These are phyloP conservation scores for Aspergillus conjunctus DNA, from an alignment of 495 filamentous ascomycete genomes.

Conservation along the genomic window DNA sequence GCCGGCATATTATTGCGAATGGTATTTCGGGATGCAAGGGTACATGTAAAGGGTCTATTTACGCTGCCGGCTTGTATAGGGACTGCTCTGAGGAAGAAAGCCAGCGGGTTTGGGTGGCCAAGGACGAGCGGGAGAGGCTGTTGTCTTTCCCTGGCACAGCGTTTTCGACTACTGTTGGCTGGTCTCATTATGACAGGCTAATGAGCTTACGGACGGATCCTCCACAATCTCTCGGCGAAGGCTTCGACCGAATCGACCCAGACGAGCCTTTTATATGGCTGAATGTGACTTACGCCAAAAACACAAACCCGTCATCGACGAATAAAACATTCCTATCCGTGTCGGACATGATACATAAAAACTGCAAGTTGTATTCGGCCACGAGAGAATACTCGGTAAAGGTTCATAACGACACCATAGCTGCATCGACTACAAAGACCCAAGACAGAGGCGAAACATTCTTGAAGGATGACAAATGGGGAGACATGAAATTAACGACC, in stretches of 20 bases:
- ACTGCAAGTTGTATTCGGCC: not conserved
- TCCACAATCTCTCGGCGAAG: not conserved
- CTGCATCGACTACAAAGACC: not conserved
- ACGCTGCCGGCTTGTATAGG: not conserved
- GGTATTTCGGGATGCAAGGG: not conserved
- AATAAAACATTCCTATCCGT: not conserved
- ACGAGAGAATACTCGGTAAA: not conserved
- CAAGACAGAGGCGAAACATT: not conserved
- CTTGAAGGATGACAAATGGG: too few species aligned
- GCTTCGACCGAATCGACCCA: not conserved
- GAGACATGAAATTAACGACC: not conserved
- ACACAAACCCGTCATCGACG: not conserved
- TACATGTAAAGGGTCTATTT: not conserved
- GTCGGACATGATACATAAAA: not conserved
- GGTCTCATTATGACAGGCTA: not conserved
- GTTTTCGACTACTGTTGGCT: not conserved
- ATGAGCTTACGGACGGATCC: not conserved
- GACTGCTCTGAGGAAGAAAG: not conserved
- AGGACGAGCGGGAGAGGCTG: not conserved
- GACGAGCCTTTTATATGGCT: slow-evolving; percentile 5
- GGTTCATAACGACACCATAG: not conserved
- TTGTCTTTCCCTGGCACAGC: not conserved
- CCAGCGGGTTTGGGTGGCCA: not conserved
- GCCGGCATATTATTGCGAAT: not conserved
- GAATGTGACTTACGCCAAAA: not conserved